Percentiles rank a stretch among this genome's conserved stretches.
Evolutionary conservation across 768 basidiomycete genomes (phyloP).

Genomic region (Mycena haematopus): DNA sequence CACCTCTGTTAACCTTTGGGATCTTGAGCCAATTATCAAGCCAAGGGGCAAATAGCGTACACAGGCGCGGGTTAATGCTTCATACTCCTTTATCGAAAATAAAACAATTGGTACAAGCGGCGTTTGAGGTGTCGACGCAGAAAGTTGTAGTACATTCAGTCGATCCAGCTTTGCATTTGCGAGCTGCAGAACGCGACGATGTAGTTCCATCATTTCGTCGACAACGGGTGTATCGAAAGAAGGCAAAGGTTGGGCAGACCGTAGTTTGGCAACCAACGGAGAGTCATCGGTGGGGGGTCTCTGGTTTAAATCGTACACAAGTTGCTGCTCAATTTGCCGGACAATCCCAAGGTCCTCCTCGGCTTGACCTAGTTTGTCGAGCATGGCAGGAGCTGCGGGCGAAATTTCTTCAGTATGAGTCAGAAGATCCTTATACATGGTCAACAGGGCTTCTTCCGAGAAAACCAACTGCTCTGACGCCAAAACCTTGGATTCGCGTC

Average conservation of each 20-base stretch:
- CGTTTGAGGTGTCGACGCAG: conserved; percentile 20
- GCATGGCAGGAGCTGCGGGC: conserved; percentile 17
- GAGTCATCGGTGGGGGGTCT: conserved; percentile 12
- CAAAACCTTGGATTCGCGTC: conserved; percentile 35
- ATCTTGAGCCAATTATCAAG: conserved; percentile 9
- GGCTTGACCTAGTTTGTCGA: conserved; percentile 31
- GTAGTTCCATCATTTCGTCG: conserved; percentile 30
- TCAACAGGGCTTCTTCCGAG: conserved; percentile 49
- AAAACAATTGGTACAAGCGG: conserved; percentile 49
- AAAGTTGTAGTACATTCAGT: conserved; percentile 33
- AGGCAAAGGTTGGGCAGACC: background rate
- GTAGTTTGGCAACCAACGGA: conserved; percentile 13
- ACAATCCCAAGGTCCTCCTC: conserved; percentile 45
- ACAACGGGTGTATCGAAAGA: background rate
- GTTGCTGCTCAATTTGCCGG: conserved; percentile 41
- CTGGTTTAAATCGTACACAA: conserved; percentile 30
- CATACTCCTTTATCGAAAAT: conserved; percentile 59
- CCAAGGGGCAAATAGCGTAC: conserved; percentile 42
- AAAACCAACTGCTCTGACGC: conserved; percentile 42
- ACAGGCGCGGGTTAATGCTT: conserved; percentile 57
- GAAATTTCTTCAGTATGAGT: conserved; percentile 36
- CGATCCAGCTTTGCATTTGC: conserved; percentile 44
- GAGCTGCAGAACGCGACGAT: conserved; percentile 43
- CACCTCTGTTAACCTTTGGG: conserved; percentile 52
- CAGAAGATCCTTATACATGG: conserved; percentile 53